Conservation (phyloP, 2,329 filamentous ascomycete species). For the Trichoderma guizhouense region DNA sequence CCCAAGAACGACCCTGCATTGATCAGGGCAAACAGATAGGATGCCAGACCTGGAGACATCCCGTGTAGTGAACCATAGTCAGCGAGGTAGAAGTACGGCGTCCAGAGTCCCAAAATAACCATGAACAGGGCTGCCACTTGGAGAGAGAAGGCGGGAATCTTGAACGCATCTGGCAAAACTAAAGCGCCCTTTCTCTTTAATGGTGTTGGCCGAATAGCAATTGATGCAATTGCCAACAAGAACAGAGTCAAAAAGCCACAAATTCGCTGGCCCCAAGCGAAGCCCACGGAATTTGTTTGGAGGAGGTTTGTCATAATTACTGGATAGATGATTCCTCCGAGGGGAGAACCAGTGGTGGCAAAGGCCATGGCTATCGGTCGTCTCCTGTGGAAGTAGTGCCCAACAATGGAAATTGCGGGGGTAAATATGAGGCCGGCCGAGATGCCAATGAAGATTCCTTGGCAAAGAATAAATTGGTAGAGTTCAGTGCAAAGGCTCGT, state of each 20-base stretch:
- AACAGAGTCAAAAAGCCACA: conserved; percentile 5
- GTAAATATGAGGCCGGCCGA: conserved; percentile 8
- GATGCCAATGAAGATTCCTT: conserved; percentile 5
- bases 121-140: conserved; percentile 8
- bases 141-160: not conserved
- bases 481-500: conserved; percentile 5
- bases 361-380: conserved; percentile 4
- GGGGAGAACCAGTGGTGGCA: conserved; percentile 6
- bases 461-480: conserved; percentile 7
- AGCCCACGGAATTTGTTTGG: not conserved
- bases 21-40: not conserved
- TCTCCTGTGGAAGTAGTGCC: conserved; percentile 2
- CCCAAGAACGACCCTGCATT: not conserved
- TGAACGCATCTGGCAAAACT: not conserved
- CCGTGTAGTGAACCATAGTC: not conserved
- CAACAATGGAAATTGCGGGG: not conserved
- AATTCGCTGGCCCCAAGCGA: not conserved
- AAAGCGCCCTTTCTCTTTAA: conserved; percentile 1
- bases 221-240: not conserved
- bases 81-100: not conserved
- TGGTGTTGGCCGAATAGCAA: not conserved
- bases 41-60: not conserved
- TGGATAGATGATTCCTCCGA: conserved; percentile 5
- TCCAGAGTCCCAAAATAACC: conserved; percentile 2
- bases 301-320: conserved; percentile 9